Evolutionary conservation across 164 flowering plant genomes (phyloP), one percentile per base, ranked within the genome.

Genomic region (Magnolia officinalis): DNA sequence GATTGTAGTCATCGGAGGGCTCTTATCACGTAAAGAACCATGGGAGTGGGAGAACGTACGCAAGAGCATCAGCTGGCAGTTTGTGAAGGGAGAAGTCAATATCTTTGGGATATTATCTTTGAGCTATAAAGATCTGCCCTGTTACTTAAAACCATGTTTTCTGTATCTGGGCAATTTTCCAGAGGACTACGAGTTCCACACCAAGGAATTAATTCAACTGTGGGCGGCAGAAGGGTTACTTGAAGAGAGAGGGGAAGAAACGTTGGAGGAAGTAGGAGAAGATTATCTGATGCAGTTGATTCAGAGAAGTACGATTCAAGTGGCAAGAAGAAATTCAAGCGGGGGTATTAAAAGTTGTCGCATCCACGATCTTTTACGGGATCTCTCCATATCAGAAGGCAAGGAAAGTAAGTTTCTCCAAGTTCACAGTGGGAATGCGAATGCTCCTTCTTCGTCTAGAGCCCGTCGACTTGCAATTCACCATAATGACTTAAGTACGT

Each of bases 211-310:
- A 50, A 26, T 76, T 26, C 69, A 55, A 8, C 16, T 71, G 74
- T 76, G 78, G 78, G 52, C 24, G 5, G 61, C 61, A 55, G 61
- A 55, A 16, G 61, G 61, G 61, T 55, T 55, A 10, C 61, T 55
- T 55, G 16, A 6, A 18, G 18, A 51, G 21, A 71, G 29, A 29
- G 50, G 52, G 7, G 67, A 58, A 8, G 67, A 29, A 55, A 52
- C 72, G 7, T 31, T 68, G 66, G 77, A 75, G 23, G 72, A 75
- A 2, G 14, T 75, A 7, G 77, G 50, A 14, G 77, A 75, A 20
- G 63, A 68, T 11, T 58, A 52, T 19, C 8, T 75, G 6, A 19
- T 14, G 49, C 72, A 75, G 72, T 8, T 75, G 66, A 75, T 75
- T 65, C 61, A 55, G 11, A 10, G 61, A 55, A 55, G 61, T 16